phyloP scores from a whole-genome alignment of 306 rosid genomes.

The Potentilla sterilis region DNA sequence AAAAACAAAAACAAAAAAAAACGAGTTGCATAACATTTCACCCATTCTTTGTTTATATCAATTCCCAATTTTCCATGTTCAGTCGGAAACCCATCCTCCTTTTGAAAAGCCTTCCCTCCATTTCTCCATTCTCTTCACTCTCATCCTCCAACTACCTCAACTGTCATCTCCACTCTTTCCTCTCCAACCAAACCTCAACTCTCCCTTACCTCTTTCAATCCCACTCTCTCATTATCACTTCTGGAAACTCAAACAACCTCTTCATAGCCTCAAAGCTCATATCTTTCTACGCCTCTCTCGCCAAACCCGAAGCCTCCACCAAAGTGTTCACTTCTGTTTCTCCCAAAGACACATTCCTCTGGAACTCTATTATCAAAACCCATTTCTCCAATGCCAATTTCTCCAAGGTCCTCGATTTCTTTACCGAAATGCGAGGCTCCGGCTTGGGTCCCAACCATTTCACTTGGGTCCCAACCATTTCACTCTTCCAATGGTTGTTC shows the following conservation, averaged over 20 bases:
- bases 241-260: constrained; percentile 70
- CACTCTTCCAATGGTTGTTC: constrained; percentile 59
- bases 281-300: constrained; percentile 54
- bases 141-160: constrained; percentile 23
- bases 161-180: constrained; percentile 35
- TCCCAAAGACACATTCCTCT: constrained; percentile 53
- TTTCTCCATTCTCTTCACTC: constrained; percentile 7
- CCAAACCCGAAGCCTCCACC: constrained; percentile 37
- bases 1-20: too few relatives aligned
- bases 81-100: constrained; percentile 8
- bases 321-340: constrained; percentile 41
- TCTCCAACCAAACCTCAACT: constrained; percentile 23
- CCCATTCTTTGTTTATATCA: too few relatives aligned
- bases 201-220: constrained; percentile 39
- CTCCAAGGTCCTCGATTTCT: constrained; percentile 38
- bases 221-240: constrained; percentile 58
- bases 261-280: constrained; percentile 72
- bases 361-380: constrained; percentile 77
- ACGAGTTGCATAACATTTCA: too few relatives aligned
- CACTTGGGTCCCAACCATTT: constrained; percentile 38
- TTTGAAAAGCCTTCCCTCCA: constrained; percentile 24
- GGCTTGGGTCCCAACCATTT: constrained; percentile 24
- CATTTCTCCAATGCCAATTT: constrained; percentile 54
- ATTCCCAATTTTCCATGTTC: background rate
- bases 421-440: constrained; percentile 53